Base-by-base conservation (phyloP, 805 yeast genomes). In the Saccharomycopsis microspora region DNA sequence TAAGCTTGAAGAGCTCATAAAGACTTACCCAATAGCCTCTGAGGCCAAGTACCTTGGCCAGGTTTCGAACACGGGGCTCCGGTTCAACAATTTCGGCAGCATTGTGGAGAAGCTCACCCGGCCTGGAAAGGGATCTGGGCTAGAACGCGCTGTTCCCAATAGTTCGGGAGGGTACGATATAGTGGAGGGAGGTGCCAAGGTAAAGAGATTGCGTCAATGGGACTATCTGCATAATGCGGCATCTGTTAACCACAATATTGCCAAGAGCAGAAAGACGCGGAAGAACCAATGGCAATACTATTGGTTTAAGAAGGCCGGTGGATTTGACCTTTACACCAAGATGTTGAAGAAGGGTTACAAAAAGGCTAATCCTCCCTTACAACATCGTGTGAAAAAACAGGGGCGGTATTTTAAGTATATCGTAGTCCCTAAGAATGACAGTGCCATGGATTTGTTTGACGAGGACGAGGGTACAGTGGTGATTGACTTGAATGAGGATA, bases 261-360 rank as follows among this genome's bases (percentile, higher is more conserved):
- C 28, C 10, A 50, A 52, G 11, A 47, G 30, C 39, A 10, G 39
- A 4, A 45, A 44, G 4, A 27, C 47, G 3, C 40, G 55, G n/a
- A n/a, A 33, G 7, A 9, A 27, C 3, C 55, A 50, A 29, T 52
- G 53, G 50, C 47, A 50, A 35, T 50, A 52, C 33, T 52, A 50
- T 28, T 52, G 55, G 55, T 52, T 52, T 38, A 45, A 44, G 7
- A 41, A 39, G 33, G 34, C 44, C 31, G 55, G 55, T 10, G 55
- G 55, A 1, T 52, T 38, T 33, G 39, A 47, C 5, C 30, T 42
- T 6, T 43, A 45, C 1, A 44, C 41, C 27, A 44, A 50, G 35
- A 42, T 43, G 10, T 41, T 52, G 27, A 47, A 49, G 35, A 32
- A 44, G 47, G 37, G 10, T 45, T 19, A 19, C 11, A 29, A 39